Evolutionary conservation across 768 basidiomycete genomes (phyloP).

Genomic region (Russula sp.): DNA sequence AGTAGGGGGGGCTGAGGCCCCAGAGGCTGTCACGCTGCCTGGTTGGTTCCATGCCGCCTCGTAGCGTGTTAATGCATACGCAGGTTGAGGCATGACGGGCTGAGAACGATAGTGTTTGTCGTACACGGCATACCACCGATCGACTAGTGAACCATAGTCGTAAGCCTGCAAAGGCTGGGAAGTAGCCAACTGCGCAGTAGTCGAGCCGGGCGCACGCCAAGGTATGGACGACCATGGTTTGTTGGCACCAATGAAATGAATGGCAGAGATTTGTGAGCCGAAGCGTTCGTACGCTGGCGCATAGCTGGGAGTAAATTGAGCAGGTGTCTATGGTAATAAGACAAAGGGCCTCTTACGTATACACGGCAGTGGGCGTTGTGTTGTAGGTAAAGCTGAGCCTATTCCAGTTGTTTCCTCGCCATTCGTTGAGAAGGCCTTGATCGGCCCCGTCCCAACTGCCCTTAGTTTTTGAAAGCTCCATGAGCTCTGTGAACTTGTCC

Average conservation of each 20-base stretch:
- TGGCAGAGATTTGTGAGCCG: slow-evolving; percentile 74
- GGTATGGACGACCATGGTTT: slow-evolving; percentile 87
- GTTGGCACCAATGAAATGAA: slow-evolving; percentile 93
- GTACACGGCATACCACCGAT: slow-evolving; percentile 88
- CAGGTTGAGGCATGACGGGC: slow-evolving; percentile 33
- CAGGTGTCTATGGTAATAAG: neutral
- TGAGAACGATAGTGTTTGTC: slow-evolving; percentile 77
- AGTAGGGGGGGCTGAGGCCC: slow-evolving; percentile 14
- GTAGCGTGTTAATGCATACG: slow-evolving; percentile 62
- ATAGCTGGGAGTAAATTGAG: slow-evolving; percentile 48
- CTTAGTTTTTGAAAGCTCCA: slow-evolving; percentile 59
- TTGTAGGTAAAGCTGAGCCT: slow-evolving; percentile 97
- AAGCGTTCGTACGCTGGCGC: slow-evolving; percentile 95
- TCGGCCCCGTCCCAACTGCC: slow-evolving; percentile 99
- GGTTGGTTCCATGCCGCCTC: slow-evolving; percentile 67
- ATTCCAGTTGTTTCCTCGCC: slow-evolving; percentile 82
- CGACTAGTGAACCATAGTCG: slow-evolving; percentile 73
- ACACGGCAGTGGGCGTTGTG: slow-evolving; percentile 94
- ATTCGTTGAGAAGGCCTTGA: slow-evolving; percentile 95
- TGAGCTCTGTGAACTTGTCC: slow-evolving; percentile 74
- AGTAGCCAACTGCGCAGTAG: slow-evolving; percentile 28
- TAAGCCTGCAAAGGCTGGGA: slow-evolving; percentile 45
- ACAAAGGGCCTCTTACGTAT: slow-evolving; percentile 59
- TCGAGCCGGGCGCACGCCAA: slow-evolving; percentile 55
- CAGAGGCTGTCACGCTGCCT: slow-evolving; percentile 35